Conservation (phyloP, 139 green algal genomes). For the Closterium sp. region DNA sequence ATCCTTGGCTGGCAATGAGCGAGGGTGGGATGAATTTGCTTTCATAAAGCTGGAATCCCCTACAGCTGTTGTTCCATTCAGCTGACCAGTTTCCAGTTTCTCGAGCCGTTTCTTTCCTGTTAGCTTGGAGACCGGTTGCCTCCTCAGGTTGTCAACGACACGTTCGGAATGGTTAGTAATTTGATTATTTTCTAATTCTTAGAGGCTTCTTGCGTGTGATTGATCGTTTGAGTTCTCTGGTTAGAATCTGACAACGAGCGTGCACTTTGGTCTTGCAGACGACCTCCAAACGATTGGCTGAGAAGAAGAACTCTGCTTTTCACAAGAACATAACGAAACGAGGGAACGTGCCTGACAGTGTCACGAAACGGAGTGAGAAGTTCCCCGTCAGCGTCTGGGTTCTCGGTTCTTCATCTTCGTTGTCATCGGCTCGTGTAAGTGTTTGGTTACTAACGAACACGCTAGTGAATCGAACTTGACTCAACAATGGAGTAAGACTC, state of each 20-base stretch:
- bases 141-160: neutral
- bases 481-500: neutral
- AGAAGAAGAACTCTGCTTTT: neutral
- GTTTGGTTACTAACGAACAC: neutral
- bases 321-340: neutral
- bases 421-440: conserved; percentile 3
- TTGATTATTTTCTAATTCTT: neutral
- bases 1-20: neutral
- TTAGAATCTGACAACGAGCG: neutral
- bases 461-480: neutral
- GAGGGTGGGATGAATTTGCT: neutral
- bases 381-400: neutral
- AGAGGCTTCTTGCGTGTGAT: neutral
- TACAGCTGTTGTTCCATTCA: neutral
- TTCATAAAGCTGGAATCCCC: neutral
- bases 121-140: neutral
- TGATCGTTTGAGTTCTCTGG: neutral
- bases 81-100: neutral
- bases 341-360: neutral
- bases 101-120: neutral
- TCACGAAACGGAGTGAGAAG: neutral
- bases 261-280: neutral
- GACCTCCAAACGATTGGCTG: conserved; percentile 5
- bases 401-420: conserved; percentile 9
- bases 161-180: neutral